phyloP scores from a whole-genome alignment of 495 filamentous ascomycete genomes.

The Penicillium subrubescens region DNA sequence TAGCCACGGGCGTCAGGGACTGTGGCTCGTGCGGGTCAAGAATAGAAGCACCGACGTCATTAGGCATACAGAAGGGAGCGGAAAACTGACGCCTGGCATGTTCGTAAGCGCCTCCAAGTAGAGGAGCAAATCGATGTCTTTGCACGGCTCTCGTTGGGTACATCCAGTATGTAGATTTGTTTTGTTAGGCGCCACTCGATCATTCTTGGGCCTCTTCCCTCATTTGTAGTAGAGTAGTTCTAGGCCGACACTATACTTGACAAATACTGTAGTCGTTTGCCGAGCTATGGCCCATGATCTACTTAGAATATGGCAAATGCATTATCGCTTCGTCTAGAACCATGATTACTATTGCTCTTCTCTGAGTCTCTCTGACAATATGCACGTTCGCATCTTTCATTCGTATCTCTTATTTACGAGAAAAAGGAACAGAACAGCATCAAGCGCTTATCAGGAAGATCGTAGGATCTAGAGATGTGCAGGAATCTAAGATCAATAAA shows the following conservation, averaged over 20 bases:
- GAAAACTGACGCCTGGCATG: slow-evolving; percentile 6
- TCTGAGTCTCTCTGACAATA: no score
- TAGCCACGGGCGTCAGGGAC: slow-evolving; percentile 14
- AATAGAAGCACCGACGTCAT: slow-evolving; percentile 38
- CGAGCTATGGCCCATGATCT: background rate
- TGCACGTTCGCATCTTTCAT: no score
- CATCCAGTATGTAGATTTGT: background rate
- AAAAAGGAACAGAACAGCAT: no score
- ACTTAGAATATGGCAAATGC: background rate
- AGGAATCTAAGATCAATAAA: no score
- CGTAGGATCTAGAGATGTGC: no score
- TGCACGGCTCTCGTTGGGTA: background rate
- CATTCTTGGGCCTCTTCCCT: background rate
- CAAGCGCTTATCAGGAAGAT: no score
- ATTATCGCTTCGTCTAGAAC: background rate
- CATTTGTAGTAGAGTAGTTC: background rate
- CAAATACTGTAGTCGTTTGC: background rate
- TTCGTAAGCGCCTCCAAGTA: background rate
- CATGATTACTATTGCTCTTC: background rate
- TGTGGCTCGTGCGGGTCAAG: slow-evolving; percentile 30
- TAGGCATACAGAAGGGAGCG: slow-evolving; percentile 20
- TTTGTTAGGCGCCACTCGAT: background rate
- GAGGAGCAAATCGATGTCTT: background rate
- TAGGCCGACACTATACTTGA: background rate
- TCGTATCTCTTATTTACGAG: no score